Evolutionary conservation across 306 rosid genomes (phyloP).

Genomic region (Lathyrus sativus): DNA sequence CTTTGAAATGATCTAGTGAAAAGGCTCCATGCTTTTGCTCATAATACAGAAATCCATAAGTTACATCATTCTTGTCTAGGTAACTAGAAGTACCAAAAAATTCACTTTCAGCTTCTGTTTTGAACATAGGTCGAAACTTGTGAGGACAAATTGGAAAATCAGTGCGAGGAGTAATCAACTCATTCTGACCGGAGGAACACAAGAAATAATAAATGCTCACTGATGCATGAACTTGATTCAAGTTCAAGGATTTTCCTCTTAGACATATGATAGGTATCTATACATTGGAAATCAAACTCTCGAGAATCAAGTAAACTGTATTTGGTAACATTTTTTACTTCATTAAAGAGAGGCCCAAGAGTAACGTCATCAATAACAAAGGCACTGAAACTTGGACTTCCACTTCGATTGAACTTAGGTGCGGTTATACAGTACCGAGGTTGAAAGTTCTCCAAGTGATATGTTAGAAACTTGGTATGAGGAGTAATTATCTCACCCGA

Average conservation of each 20-base stretch:
- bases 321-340: no score
- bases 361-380: conserved; percentile 34
- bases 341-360: no score
- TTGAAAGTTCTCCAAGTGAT: conserved; percentile 29
- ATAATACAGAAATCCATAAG: conserved; percentile 39
- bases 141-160: conserved; percentile 40
- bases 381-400: conserved; percentile 40
- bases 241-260: no score
- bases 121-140: conserved; percentile 40
- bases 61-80: conserved; percentile 38
- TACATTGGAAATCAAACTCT: no score
- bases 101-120: conserved; percentile 43
- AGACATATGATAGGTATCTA: no score
- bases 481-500: conserved; percentile 44
- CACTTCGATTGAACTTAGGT: conserved; percentile 42
- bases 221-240: conserved; percentile 42
- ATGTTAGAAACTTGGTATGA: conserved; percentile 40
- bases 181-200: conserved; percentile 40
- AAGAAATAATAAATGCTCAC: conserved; percentile 47
- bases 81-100: conserved; percentile 38
- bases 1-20: conserved; percentile 40
- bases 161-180: conserved; percentile 39
- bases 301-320: no score
- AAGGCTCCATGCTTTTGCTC: conserved; percentile 40
- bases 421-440: conserved; percentile 42